Evolutionary conservation across 306 rosid species (phyloP).

Genomic region (Urtica urens): DNA sequence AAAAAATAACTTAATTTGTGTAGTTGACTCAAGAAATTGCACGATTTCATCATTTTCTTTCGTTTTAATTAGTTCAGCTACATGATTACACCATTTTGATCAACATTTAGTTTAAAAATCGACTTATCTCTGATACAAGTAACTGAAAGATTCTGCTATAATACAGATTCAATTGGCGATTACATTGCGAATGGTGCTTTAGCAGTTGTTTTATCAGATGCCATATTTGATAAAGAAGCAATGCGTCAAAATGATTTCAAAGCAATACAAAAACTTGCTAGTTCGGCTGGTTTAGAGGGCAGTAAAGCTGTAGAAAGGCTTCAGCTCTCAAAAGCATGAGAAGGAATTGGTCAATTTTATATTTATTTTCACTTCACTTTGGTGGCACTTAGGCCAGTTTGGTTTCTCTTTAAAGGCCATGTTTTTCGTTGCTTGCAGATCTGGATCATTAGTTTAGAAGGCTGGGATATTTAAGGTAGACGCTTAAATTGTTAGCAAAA

Average conservation of each 20-base stretch:
- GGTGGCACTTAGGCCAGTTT: no score
- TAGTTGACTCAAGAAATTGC: no score
- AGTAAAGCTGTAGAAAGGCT: constrained; percentile 46
- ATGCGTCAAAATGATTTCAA: constrained; percentile 31
- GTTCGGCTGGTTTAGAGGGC: constrained; percentile 43
- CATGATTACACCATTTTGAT: not conserved
- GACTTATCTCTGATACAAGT: not conserved
- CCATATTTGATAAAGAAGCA: constrained; percentile 69
- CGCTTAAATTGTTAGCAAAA: no score
- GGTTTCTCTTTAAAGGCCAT: no score
- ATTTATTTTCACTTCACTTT: no score
- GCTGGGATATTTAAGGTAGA: no score
- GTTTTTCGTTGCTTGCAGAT: no score
- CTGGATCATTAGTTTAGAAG: no score
- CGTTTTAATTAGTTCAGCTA: not conserved
- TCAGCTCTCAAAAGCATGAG: no score
- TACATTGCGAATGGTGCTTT: constrained; percentile 63
- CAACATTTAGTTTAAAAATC: not conserved
- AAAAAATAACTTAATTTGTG: no score
- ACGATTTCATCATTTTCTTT: no score
- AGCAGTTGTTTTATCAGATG: constrained; percentile 78
- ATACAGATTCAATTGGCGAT: constrained; percentile 49
- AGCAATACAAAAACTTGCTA: constrained; percentile 55
- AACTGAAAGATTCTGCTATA: not conserved
- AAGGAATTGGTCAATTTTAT: no score